Base-by-base conservation (phyloP, 1,139 yeast species). In the Keqinozyma sinolaborantium region DNA sequence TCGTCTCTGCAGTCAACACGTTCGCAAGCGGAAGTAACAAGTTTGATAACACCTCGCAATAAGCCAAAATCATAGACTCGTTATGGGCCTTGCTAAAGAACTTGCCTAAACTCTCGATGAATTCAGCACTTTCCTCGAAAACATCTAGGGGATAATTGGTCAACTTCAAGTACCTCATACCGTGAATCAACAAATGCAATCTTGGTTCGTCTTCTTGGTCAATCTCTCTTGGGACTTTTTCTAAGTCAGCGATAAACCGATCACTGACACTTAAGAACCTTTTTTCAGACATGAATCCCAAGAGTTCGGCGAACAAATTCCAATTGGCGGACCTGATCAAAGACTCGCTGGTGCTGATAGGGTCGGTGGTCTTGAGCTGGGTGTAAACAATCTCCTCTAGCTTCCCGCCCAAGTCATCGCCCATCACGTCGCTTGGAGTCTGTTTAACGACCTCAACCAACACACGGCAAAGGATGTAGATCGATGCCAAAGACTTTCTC, bases 311-410 rank as follows among this genome's bases (percentile, higher is more conserved):
- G 56, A 94, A 83, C 23, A 90, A 68, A 48, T 84, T 84, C 98
- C 98, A 92, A 51, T 92, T 94, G 0, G 96, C 90, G 2, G 94
- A 79, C 35, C 95, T 74, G 3, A 88, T 83, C 18, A 81, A 65
- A 23, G 92, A 82, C 37, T 68, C 72, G 38, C 70, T 60, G 2
- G 72, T 65, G 4, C 82, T 73, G 24, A 71, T 66, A 0, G 97
- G 95, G 48, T 92, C 97, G 1, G 95, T 87, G 1, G 90, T 79
- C 45, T 85, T 79, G 36, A 94, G 64, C 55, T 94, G 97, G 13
- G 87, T 83, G 60, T 88, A 94, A 21, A 92, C 95, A 35, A 90
- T 90, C 47, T 92, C 97, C 53, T 92, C 97, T 16, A 94, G 64
- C 49, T 85, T 86, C 33, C 79, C 86, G 16, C 87, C 85, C 30